Base-by-base conservation (phyloP, 1,284 basidiomycete genomes). In the Austroboletus rostrupii region DNA sequence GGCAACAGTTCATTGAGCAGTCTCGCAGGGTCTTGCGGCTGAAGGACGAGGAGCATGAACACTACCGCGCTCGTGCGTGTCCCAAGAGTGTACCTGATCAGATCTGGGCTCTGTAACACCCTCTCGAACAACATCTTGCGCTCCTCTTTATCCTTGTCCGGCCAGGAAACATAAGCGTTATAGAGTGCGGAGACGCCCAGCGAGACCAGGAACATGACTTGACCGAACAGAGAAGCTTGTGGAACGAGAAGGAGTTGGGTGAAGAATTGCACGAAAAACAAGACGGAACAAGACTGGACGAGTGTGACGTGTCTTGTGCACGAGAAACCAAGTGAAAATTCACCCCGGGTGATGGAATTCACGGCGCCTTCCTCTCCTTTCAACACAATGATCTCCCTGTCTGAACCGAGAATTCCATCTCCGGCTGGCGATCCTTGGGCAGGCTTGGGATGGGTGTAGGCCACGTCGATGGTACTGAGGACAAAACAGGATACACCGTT, bases 181-280 rank as follows among this genome's bases (percentile, higher is more conserved):
- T 59, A 61, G 1, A 37, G n/a, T 46, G 54, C 57, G 1, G 62
- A 64, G 20, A 60, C 49, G 3, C 47, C 57, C 9, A 65, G 50
- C 11, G 62, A 62, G 1, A 33, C 3, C 8, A 67, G 17, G 45
- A 66, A 67, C 56, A 67, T 57, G 19, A 58, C 42, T 39, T 66
- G 64, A 12, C 64, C 64, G 17, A 63, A 66, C 12, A 63, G 36
- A 10, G 58, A 48, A 0, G 53, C 58, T 43, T 61, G 61, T 0
- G 64, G 57, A 23, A 65, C 57, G 26, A 66, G 50, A 23, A 65
- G 47, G 5, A 65, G 50, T 43, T 66, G 65, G 9, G 47, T 35
- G 21, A 65, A 21, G 45, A 50, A 57, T 35, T 64, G 64, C 1
- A 48, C 6, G 16, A 54, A 39, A 17, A 64, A 51, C 16, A 66